Conservation (phyloP, 805 yeast genomes). For the Yamadazyma philogaea region DNA sequence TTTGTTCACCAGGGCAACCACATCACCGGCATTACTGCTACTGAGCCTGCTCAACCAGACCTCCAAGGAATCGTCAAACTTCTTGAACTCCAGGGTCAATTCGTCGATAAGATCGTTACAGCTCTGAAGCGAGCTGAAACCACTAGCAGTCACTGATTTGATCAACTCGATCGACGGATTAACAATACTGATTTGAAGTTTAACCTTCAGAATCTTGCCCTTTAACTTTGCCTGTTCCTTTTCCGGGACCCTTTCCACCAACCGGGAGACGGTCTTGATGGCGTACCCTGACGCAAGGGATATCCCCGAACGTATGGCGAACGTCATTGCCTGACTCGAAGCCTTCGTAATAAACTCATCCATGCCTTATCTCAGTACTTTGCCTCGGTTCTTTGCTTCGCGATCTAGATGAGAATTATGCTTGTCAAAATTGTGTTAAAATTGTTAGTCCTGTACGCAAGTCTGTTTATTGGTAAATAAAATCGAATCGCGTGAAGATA, state of each 20-base stretch:
- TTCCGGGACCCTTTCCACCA: constrained; percentile 54
- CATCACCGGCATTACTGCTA: constrained; percentile 29
- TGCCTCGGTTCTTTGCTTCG: background rate
- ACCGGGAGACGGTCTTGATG: constrained; percentile 55
- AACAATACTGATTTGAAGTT: constrained; percentile 57
- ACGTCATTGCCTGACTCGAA: constrained; percentile 73
- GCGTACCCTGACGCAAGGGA: constrained; percentile 75
- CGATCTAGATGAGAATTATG: background rate
- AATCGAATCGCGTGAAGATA: background rate
- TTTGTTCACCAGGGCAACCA: constrained; percentile 45
- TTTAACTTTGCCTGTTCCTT: constrained; percentile 48
- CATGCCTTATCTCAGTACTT: constrained; percentile 29
- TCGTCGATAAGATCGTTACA: constrained; percentile 54
- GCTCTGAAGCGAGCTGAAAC: constrained; percentile 54
- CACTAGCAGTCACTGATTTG: constrained; percentile 58
- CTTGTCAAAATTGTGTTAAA: background rate
- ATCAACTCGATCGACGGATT: constrained; percentile 68
- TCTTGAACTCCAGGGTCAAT: constrained; percentile 55
- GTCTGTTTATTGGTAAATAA: background rate
- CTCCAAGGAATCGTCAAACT: constrained; percentile 51
- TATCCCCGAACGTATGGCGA: constrained; percentile 74
- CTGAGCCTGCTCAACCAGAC: constrained; percentile 28
- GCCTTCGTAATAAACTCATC: constrained; percentile 51
- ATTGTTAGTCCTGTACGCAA: background rate
- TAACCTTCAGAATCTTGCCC: constrained; percentile 42